Conservation (phyloP, 192 early-diverging fungal genomes). For the Funneliformis geosporum region DNA sequence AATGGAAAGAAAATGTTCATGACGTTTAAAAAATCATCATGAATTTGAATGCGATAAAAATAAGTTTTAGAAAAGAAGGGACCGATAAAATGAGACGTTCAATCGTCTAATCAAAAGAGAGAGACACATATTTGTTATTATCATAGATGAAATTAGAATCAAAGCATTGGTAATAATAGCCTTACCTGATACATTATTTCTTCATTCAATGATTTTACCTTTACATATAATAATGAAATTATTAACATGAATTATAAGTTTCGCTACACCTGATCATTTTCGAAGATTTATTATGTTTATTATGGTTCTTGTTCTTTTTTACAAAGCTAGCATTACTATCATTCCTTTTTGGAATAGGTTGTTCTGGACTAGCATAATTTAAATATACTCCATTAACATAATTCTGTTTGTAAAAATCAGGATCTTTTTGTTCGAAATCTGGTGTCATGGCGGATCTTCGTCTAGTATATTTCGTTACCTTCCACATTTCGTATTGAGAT, state of each 20-base stretch:
- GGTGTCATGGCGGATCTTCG: constrained; percentile 45
- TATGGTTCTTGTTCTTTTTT: neutral
- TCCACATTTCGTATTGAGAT: constrained; percentile 53
- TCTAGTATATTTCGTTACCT: constrained; percentile 50
- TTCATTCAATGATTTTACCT: no score
- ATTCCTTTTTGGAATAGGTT: constrained; percentile 23
- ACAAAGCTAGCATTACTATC: neutral
- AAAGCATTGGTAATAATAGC: no score
- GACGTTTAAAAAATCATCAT: no score
- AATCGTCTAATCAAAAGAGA: no score
- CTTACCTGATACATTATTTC: no score
- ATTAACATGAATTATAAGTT: constrained; percentile 19
- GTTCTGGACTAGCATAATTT: constrained; percentile 27
- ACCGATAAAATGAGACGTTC: no score
- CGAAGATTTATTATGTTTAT: neutral
- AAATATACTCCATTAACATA: constrained; percentile 49
- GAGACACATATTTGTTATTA: no score
- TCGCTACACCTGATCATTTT: constrained; percentile 25
- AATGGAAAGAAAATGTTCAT: no score
- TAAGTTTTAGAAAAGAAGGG: no score
- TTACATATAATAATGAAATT: no score
- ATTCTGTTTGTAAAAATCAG: constrained; percentile 46
- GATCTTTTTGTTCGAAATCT: constrained; percentile 49
- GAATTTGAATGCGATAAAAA: no score
- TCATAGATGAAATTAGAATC: no score